Base-by-base conservation (phyloP, 768 basidiomycete genomes). In the Lyophyllum shimeji region DNA sequence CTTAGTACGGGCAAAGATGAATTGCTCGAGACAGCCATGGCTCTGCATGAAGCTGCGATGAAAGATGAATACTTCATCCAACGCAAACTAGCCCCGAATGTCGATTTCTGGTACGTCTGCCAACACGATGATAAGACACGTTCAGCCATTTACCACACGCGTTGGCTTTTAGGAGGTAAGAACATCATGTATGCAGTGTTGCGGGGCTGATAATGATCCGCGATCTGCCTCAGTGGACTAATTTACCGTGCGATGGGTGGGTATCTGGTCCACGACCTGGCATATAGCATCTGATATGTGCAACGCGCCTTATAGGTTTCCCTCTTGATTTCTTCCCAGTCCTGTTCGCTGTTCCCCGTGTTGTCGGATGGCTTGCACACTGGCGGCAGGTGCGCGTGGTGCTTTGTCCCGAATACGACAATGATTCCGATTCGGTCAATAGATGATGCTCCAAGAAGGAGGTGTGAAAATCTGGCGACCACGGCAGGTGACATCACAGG, bases 401-500 rank as follows among this genome's bases (percentile, higher is more conserved):
- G 27, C 23, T 40, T 46, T 27, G 29, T 29, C 29, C 29, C 15
- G 34, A 37, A 12, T 6, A 50, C 42, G 37, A 56, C 52, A 52
- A 61, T 17, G 18, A 25, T 7, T 50, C 52, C 51, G 18, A 45
- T 23, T 15, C 8, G 7, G 15, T n/a, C n/a, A 45, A 40, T 64
- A 95, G 86, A 91, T 95, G 89, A 95, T 95, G 93, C 74, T 96
- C 45, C 87, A 90, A 65, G 80, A 87, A 27, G 89, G 85, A 20
- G 92, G 92, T 48, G 92, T 96, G 58, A 95, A 95, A 74, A 96
- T 96, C 62, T 96, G 95, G 93, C 81, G 91, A 44, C 92, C 90
- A 33, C 78, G 88, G 64, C 91, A 93, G 79, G 87, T 88, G 69
- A 55, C 74, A 61, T 13, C 21, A n/a, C 56, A 23, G 20, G 17